A percentile compares a stretch with the other conserved stretches of the same genome.
These are phyloP conservation scores for Emergomyces pasteurianus DNA, from an alignment of 2,329 filamentous ascomycete species.

Conservation along the genomic window DNA sequence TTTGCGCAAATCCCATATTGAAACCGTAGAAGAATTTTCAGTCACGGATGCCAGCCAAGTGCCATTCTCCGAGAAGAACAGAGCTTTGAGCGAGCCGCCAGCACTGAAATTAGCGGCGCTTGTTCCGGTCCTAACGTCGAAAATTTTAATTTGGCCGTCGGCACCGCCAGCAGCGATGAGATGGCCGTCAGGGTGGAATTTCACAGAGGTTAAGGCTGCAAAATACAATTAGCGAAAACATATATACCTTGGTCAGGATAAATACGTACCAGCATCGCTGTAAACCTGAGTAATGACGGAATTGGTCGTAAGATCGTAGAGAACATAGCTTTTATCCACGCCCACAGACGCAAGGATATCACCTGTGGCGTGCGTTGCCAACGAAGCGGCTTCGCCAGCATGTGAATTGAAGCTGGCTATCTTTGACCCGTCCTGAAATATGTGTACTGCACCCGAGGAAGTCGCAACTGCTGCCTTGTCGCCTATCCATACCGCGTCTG, in stretches of 20 bases:
- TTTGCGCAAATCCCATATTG: slow-evolving; percentile 87
- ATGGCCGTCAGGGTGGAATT: slow-evolving; percentile 96
- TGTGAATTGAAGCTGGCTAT: slow-evolving; percentile 64
- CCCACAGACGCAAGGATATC: slow-evolving; percentile 78
- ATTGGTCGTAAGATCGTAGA: slow-evolving; percentile 65
- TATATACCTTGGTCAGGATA: slow-evolving; percentile 4
- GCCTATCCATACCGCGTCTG: slow-evolving; percentile 47
- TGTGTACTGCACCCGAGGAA: slow-evolving; percentile 63
- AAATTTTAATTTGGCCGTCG: slow-evolving; percentile 74
- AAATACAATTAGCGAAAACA: slow-evolving; percentile 18
- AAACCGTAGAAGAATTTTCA: slow-evolving; percentile 64
- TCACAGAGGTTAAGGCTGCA: slow-evolving; percentile 59
- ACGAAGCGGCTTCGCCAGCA: slow-evolving; percentile 63
- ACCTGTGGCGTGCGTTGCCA: slow-evolving; percentile 73
- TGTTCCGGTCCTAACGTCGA: slow-evolving; percentile 69
- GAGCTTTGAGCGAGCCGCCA: slow-evolving; percentile 54
- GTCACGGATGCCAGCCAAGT: slow-evolving; percentile 84
- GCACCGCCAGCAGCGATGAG: slow-evolving; percentile 75
- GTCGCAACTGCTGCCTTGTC: slow-evolving; percentile 61
- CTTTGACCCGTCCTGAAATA: slow-evolving; percentile 62
- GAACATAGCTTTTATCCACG: slow-evolving; percentile 79
- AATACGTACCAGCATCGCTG: slow-evolving; percentile 59
- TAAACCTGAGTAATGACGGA: slow-evolving; percentile 66
- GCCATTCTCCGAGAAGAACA: slow-evolving; percentile 91
- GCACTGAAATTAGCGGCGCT: slow-evolving; percentile 61